A percentile compares a stretch with the other conserved stretches of the same genome.
These are phyloP conservation scores for Globisporangium paroecandrum DNA, from an alignment of 352 stramenopile genomes.

Conservation along the genomic window DNA sequence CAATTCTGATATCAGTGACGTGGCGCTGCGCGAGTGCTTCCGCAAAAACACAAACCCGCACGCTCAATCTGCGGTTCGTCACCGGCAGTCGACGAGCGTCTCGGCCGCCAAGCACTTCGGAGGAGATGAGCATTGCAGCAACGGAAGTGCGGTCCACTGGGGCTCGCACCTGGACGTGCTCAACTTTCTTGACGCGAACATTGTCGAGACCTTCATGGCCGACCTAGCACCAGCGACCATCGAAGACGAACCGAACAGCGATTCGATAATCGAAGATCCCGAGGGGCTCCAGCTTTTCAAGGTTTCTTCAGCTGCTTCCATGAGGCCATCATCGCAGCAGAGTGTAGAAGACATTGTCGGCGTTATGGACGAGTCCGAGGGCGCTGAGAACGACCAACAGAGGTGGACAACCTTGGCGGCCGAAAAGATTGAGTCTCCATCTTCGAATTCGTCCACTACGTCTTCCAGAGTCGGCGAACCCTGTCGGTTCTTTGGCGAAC, in stretches of 20 bases:
- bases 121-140: not conserved
- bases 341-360: slow-evolving; percentile 29
- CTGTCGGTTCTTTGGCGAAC: slow-evolving; percentile 69
- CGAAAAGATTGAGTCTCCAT: not conserved
- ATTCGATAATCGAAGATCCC: slow-evolving; percentile 31
- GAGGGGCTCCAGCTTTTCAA: slow-evolving; percentile 26
- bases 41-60: slow-evolving; percentile 18
- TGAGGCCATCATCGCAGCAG: slow-evolving; percentile 22
- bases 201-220: slow-evolving; percentile 41
- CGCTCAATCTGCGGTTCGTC: not conserved
- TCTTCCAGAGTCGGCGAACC: slow-evolving; percentile 20
- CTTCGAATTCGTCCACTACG: slow-evolving; percentile 5
- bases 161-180: slow-evolving; percentile 38
- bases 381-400: slow-evolving; percentile 1
- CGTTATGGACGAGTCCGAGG: not conserved
- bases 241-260: slow-evolving; percentile 20
- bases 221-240: slow-evolving; percentile 22
- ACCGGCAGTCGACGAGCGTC: not conserved
- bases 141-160: slow-evolving; percentile 8
- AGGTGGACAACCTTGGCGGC: slow-evolving; percentile 14
- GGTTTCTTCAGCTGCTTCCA: not conserved
- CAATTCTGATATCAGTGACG: slow-evolving; percentile 26
- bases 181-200: slow-evolving; percentile 52
- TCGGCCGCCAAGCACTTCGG: not conserved
- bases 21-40: slow-evolving; percentile 20